These are phyloP conservation scores for Diplosphaera chodatii DNA, from an alignment of 139 green algal genomes.

Conservation along the genomic window DNA sequence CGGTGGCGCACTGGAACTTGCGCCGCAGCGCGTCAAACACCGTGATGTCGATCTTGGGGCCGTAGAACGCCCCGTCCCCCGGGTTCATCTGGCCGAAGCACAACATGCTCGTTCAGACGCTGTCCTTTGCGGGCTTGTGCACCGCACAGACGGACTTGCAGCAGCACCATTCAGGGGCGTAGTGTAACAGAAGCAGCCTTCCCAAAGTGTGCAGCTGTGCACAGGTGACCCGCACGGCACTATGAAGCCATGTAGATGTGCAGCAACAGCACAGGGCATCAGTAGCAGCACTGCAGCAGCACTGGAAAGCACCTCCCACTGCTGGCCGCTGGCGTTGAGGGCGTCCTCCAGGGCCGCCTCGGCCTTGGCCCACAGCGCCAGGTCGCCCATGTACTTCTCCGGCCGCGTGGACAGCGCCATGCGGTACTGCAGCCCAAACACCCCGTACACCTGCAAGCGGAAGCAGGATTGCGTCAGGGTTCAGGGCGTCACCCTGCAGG, in stretches of 20 bases:
- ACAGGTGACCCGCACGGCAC: no score
- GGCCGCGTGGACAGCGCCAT: constrained; percentile 91
- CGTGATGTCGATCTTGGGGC: constrained; percentile 94
- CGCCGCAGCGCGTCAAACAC: constrained; percentile 88
- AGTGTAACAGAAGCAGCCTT: no score
- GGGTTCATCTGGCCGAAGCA: constrained; percentile 65
- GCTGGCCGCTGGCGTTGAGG: constrained; percentile 69
- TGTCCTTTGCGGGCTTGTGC: no score
- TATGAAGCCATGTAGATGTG: no score
- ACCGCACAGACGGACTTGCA: no score
- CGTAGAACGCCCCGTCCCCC: constrained; percentile 96
- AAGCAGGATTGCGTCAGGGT: no score
- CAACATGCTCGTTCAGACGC: no score
- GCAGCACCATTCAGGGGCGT: no score
- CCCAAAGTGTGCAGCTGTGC: no score
- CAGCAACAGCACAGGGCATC: no score
- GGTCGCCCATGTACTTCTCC: constrained; percentile 81
- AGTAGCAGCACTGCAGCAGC: no score
- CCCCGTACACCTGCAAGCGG: constrained; percentile 77
- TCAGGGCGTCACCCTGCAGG: no score
- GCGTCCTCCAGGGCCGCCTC: constrained; percentile 78
- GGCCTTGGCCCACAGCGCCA: constrained; percentile 87
- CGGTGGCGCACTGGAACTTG: constrained; percentile 92
- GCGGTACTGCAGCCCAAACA: constrained; percentile 91
- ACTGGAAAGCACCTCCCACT: constrained; percentile 59